Evolutionary conservation across 805 yeast species (phyloP), one percentile per base, ranked within the genome.

Genomic region (Sporopachydermia lactativora): DNA sequence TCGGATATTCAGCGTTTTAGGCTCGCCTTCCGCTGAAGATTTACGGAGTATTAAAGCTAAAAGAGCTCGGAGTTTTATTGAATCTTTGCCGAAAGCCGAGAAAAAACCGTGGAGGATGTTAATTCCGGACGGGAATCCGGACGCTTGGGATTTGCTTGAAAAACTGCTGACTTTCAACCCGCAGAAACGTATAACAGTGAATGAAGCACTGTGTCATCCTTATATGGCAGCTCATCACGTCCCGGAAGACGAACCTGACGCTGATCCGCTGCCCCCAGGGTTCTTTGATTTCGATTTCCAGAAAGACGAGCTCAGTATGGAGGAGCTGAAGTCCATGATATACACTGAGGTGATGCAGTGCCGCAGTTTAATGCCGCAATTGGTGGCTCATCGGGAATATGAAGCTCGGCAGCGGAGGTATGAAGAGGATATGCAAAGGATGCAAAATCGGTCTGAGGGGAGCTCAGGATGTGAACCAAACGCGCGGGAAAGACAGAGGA

Each of bases 351-450:
- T 88, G 2, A 68, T 68, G 38, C 64, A 71, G 18, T 85, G 88
- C 56, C 71, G 96, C 50, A 82, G 73, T 35, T 78, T 77, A 62
- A 95, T 85, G 3, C 70, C 95, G 52, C 74, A 70, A 54, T 92
- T 94, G 3, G 64, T 79, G 19, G 72, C 73, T 39, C 81, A 35
- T 39, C 17, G 14, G 40, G 42, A 41, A 34, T 51, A 70, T 41
- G 72, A 71, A 45, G 31, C n/a, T n/a, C n/a, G n/a, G n/a, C n/a
- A n/a, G n/a, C n/a, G n/a, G n/a, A n/a, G n/a, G n/a, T n/a, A n/a
- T n/a, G n/a, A n/a, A n/a, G n/a, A n/a, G n/a, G n/a, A n/a, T n/a
- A n/a, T n/a, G n/a, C n/a, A n/a, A n/a, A n/a, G n/a, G n/a, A n/a
- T n/a, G n/a, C n/a, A n/a, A n/a, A n/a, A n/a, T n/a, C n/a, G n/a